Percentiles rank a stretch among this genome's conserved stretches.
Evolutionary conservation across 257 asterid species (phyloP).

Genomic region (Solanum piurae): DNA sequence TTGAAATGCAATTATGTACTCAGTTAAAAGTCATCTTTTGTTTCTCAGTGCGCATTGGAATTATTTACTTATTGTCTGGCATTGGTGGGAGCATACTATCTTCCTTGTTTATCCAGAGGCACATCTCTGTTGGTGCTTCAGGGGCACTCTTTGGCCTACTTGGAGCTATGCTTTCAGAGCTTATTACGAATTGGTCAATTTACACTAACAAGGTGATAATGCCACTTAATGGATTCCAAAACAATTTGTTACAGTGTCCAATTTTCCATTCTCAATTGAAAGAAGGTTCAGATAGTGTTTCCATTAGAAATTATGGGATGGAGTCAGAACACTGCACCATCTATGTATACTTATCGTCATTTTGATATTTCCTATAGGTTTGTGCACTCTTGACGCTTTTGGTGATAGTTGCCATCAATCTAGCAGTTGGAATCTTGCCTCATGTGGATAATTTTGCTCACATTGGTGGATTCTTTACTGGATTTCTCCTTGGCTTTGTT

Average conservation of each 20-base stretch:
- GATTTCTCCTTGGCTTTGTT: slow-evolving; percentile 77
- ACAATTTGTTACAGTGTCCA: not conserved
- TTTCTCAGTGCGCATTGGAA: slow-evolving; percentile 54
- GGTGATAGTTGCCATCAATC: slow-evolving; percentile 50
- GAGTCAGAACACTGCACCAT: not conserved
- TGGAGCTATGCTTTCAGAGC: slow-evolving; percentile 91
- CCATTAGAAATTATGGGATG: not conserved
- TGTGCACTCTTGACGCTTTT: slow-evolving; percentile 66
- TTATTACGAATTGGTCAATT: slow-evolving; percentile 82
- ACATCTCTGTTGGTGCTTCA: slow-evolving; percentile 84
- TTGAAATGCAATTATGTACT: not conserved
- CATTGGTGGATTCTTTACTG: slow-evolving; percentile 84
- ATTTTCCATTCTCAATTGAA: not conserved
- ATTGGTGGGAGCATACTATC: slow-evolving; percentile 78
- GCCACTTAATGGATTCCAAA: not conserved
- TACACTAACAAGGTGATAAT: slow-evolving; percentile 64
- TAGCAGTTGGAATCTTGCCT: slow-evolving; percentile 80
- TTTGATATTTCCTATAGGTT: slow-evolving; percentile 25
- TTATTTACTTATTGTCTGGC: slow-evolving; percentile 66
- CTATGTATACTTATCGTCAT: not conserved
- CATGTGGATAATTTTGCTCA: slow-evolving; percentile 82
- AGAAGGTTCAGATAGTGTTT: not conserved
- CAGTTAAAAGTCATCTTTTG: not conserved
- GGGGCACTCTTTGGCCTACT: slow-evolving; percentile 97
- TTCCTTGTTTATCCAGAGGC: slow-evolving; percentile 45